phyloP scores from a whole-genome alignment of 2,329 filamentous ascomycete genomes.

The Cordyceps farinosa region DNA sequence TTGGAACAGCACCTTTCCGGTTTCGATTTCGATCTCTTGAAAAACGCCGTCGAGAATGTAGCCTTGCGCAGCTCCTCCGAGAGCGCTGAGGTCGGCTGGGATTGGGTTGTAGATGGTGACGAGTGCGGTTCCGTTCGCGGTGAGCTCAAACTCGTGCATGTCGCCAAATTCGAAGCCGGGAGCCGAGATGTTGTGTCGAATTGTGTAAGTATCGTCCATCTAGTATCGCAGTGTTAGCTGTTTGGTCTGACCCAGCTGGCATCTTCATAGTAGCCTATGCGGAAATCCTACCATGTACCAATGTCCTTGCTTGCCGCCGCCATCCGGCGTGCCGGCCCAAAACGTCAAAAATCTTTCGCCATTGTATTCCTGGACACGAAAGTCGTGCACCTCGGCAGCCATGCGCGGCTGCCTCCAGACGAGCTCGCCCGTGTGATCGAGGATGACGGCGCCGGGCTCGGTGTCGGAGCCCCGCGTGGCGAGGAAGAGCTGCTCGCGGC shows the following conservation, averaged over 20 bases:
- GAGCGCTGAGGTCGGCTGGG: constrained; percentile 34
- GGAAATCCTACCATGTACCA: constrained; percentile 40
- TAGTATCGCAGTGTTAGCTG: constrained; percentile 1
- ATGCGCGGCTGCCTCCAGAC: constrained; percentile 27
- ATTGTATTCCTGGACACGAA: constrained; percentile 23
- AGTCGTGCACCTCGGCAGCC: constrained; percentile 16
- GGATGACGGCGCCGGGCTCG: constrained; percentile 21
- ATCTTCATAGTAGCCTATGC: too few species aligned
- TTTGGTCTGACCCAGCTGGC: too few species aligned
- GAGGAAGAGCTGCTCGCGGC: constrained; percentile 14
- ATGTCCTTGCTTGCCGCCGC: constrained; percentile 41
- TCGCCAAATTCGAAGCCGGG: constrained; percentile 28
- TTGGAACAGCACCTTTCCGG: constrained; percentile 43
- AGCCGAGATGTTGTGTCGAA: constrained; percentile 9
- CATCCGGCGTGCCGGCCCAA: constrained; percentile 39
- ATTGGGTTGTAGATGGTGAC: constrained; percentile 35
- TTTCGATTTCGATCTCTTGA: constrained; percentile 45
- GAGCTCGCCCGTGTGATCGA: constrained; percentile 27
- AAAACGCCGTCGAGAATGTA: constrained; percentile 28
- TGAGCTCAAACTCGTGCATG: constrained; percentile 38
- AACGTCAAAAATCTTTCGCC: constrained; percentile 22
- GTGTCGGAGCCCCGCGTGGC: constrained; percentile 16
- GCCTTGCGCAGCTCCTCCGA: constrained; percentile 22
- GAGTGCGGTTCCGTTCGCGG: constrained; percentile 34
- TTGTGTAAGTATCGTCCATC: constrained; percentile 18